phyloP scores from a whole-genome alignment of 768 basidiomycete species.

The Termitomyces sp. region DNA sequence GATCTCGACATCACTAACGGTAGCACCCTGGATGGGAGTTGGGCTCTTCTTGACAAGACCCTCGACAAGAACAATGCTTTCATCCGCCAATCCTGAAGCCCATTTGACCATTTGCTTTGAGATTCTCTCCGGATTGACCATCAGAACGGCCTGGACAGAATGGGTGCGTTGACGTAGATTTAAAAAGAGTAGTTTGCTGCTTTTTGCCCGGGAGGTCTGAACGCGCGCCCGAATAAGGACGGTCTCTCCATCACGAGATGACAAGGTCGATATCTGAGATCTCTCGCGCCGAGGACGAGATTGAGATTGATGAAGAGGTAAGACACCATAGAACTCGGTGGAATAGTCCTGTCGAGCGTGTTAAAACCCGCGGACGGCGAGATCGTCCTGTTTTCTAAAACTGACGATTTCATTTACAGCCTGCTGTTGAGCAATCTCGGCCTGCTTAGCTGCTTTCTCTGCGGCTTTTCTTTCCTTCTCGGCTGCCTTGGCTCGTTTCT shows the following conservation, averaged over 20 bases:
- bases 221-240: conserved; percentile 87
- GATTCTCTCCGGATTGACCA: conserved; percentile 64
- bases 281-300: conserved; percentile 58
- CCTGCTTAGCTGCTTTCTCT: conserved; percentile 76
- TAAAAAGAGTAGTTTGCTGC: conserved; percentile 94
- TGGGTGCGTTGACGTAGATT: conserved; percentile 84
- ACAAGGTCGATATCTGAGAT: conserved; percentile 60
- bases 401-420: conserved; percentile 60
- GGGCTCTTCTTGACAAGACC: conserved; percentile 74
- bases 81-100: conserved; percentile 69
- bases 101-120: conserved; percentile 99
- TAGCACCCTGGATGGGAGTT: conserved; percentile 88
- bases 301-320: conserved; percentile 91
- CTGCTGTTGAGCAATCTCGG: conserved; percentile 64
- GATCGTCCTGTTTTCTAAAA: not conserved
- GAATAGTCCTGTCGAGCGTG: conserved; percentile 59
- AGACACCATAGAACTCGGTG: conserved; percentile 73
- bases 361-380: not conserved
- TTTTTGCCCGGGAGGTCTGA: conserved; percentile 87
- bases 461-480: conserved; percentile 89
- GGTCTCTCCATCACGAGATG: conserved; percentile 60
- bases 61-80: conserved; percentile 90
- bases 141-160: conserved; percentile 82
- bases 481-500: conserved; percentile 86
- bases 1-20: conserved; percentile 82